Evolutionary conservation across 75 land plant genomes (phyloP).

Genomic region (Pseudotsuga menziesii): DNA sequence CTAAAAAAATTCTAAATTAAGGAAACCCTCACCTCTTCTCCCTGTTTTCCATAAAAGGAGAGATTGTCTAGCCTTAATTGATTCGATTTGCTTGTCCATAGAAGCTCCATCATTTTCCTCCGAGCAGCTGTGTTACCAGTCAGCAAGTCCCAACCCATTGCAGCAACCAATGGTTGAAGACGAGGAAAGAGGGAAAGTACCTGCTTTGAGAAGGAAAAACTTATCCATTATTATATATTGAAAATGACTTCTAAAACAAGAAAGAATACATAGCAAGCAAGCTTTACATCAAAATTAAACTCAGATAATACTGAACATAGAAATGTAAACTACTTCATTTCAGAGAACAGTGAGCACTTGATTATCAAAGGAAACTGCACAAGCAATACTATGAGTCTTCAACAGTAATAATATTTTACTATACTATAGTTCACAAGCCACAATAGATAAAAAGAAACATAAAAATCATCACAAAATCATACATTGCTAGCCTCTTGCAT

Average conservation of each 20-base stretch:
- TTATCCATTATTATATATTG: neutral
- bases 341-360: neutral
- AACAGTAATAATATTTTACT: neutral
- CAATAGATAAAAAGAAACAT: neutral
- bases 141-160: slow-evolving; percentile 96
- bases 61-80: slow-evolving; percentile 41
- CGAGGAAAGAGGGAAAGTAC: slow-evolving; percentile 75
- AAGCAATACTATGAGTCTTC: neutral
- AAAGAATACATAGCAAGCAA: neutral
- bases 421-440: neutral
- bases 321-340: neutral
- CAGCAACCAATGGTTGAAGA: slow-evolving; percentile 88
- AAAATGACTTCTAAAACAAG: neutral
- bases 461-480: slow-evolving; percentile 24
- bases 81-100: slow-evolving; percentile 81
- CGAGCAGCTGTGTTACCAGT: slow-evolving; percentile 70
- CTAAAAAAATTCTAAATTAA: neutral
- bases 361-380: neutral
- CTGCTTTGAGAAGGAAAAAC: slow-evolving; percentile 25
- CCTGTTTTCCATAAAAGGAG: slow-evolving; percentile 45
- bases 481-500: slow-evolving; percentile 85
- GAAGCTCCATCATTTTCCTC: slow-evolving; percentile 62
- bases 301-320: neutral
- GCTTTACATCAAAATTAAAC: neutral
- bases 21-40: slow-evolving; percentile 62